Evolutionary conservation across 2,329 filamentous ascomycete species (phyloP), one percentile per base, ranked within the genome.

Genomic region (Pseudopyrenochaeta lycopersici): DNA sequence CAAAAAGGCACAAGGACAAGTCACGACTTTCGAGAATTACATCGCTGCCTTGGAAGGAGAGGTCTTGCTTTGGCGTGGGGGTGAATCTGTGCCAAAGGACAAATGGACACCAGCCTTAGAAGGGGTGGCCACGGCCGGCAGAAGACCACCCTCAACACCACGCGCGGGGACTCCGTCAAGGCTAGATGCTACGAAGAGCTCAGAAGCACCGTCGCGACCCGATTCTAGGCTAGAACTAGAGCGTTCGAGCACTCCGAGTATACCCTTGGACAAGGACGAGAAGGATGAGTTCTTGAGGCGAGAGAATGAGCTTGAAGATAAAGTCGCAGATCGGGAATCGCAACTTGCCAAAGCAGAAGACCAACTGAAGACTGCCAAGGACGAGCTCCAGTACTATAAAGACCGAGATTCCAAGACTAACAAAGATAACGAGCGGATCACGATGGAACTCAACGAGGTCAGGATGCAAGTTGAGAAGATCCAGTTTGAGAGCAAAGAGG

Each of bases 401-500:
- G 93, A 97, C 47, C 90, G 93, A 58, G 89, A 95, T 60, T 84
- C 86, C 68, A 91, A 90, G 72, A 86, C 90, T 2, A 90, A 89
- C 67, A 96, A 93, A 72, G 91, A 96, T 59, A 98, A 97, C 64
- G 95, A 99, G 76, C 89, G 87, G 62, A 83, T 98, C 53, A 90
- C 87, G 10, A 85, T 87, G 50, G 93, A 97, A 71, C 87, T 94
- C 55, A 97, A 98, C 70, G 92, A 96, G 71, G 86, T 96, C 71
- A 93, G 91, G 75, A 97, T 99, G 93, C 92, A 97, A 72, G 84
- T 99, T 21, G 95, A 99, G 80, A 92, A 96, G 73, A 85, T 99
- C 48, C 90, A 88, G 3, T 99, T 98, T 67, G 95, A 99, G 82
- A 90, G 91, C 80, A 97, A 97, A 80, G 95, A 99, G 78, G 92